Base-by-base conservation (phyloP, 2,329 filamentous ascomycete species). In the Beauveria caledonica region DNA sequence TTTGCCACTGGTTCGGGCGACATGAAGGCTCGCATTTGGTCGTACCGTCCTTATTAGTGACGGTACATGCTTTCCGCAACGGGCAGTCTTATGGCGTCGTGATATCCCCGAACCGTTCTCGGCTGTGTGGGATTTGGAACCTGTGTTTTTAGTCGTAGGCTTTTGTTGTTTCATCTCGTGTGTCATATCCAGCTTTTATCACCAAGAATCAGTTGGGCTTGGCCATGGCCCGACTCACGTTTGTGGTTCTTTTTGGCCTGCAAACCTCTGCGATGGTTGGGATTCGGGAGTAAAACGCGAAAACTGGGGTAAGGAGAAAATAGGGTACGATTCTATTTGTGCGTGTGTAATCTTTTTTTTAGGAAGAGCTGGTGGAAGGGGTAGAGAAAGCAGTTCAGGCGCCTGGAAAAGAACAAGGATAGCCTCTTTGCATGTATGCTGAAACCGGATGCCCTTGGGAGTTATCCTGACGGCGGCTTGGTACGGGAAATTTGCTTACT, bases 1-100 rank as follows among this genome's bases (percentile, higher is more conserved):
- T 99, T 99, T 72, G 94, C 94, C 45, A 99, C 94, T 5, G 94
- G 94, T 63, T 97, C 92, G 66, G 94, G 94, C 68, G 94, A 99
- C 73, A 96, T 96, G 90, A 89, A 93, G 72, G 94, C 94, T 59
- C 87, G 94, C 70, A 97, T 99, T 77, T 99, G 94, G 94, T 92
- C 89, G 68, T 97, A 89, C 70, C 80, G 83, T 60, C 75, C 79
- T 4, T 73, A 79, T 58, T 76, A 75, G 17, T 2, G 2, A 59
- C 66, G 8, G 21, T 23, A 33, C 27, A 23, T 33, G 23, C 44
- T 39, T 46, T 49, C 29, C 45, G 19, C 29, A 40, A 33, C 54
- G 8, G 42, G 19, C 45, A 25, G 45, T 40, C 39, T 57, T 57
- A 39, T 25, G 46, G 56, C 56, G 56, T 51, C 55, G 23, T 50